Conservation (phyloP, 305 asterid species). For the Ajuga reptans region DNA sequence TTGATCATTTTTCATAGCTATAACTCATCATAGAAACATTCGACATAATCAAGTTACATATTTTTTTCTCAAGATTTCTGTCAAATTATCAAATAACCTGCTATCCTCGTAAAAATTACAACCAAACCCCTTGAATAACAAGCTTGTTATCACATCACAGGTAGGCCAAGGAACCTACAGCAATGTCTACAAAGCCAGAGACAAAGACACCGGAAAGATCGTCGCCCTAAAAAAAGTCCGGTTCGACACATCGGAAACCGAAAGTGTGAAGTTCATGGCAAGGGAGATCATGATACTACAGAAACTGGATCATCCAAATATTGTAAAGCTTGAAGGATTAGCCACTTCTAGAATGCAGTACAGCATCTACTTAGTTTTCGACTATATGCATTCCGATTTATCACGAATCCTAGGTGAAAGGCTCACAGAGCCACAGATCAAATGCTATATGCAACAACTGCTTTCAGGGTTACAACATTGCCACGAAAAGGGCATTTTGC, state of each 20-base stretch:
- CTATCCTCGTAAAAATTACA: neutral
- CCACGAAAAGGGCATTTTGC: slow-evolving; percentile 22
- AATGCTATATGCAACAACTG: slow-evolving; percentile 21
- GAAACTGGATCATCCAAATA: slow-evolving; percentile 24
- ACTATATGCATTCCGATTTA: slow-evolving; percentile 22
- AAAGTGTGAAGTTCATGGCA: slow-evolving; percentile 29
- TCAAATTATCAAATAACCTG: too few relatives aligned
- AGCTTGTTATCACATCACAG: slow-evolving; percentile 1
- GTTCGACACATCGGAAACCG: slow-evolving; percentile 26
- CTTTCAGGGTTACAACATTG: slow-evolving; percentile 25
- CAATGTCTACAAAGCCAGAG: slow-evolving; percentile 26
- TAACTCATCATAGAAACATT: too few relatives aligned
- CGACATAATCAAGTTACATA: too few relatives aligned
- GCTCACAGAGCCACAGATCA: slow-evolving; percentile 23
- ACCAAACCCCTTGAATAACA: neutral
- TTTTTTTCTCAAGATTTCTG: too few relatives aligned
- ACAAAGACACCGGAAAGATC: slow-evolving; percentile 14
- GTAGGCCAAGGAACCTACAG: slow-evolving; percentile 25
- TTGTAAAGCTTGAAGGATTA: slow-evolving; percentile 22
- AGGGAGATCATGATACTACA: slow-evolving; percentile 24
- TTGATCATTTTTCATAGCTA: too few relatives aligned
- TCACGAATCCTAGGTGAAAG: slow-evolving; percentile 6
- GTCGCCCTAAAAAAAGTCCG: slow-evolving; percentile 26
- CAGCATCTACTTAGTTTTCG: slow-evolving; percentile 22
- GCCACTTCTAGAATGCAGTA: slow-evolving; percentile 31